phyloP scores from a whole-genome alignment of 1,139 yeast genomes.

The Pichia sp. region DNA sequence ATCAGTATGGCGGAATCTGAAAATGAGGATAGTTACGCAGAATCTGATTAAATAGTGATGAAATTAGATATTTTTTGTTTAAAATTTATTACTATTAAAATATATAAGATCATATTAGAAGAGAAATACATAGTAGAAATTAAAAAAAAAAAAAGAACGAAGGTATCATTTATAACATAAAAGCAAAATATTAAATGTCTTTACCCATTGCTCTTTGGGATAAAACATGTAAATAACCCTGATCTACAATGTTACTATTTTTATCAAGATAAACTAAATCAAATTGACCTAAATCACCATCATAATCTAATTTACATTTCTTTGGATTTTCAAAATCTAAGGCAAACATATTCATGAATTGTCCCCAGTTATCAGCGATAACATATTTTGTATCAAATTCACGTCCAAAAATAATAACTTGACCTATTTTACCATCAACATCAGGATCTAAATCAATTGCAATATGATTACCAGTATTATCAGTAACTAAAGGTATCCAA shows the following conservation, averaged over 20 bases:
- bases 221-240: slow-evolving; percentile 58
- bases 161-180: background rate
- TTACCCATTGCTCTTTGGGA: slow-evolving; percentile 19
- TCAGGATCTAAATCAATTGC: slow-evolving; percentile 90
- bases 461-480: slow-evolving; percentile 82
- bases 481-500: slow-evolving; percentile 90
- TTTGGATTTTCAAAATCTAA: slow-evolving; percentile 52
- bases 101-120: background rate
- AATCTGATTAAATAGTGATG: background rate
- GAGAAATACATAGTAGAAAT: too few species aligned
- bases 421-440: slow-evolving; percentile 65
- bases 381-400: slow-evolving; percentile 56
- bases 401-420: slow-evolving; percentile 53
- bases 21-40: slow-evolving; percentile 7
- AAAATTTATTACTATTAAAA: background rate
- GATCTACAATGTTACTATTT: slow-evolving; percentile 30
- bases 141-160: background rate
- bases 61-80: background rate
- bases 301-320: slow-evolving; percentile 56
- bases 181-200: background rate
- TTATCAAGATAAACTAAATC: slow-evolving; percentile 58
- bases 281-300: slow-evolving; percentile 87
- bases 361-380: slow-evolving; percentile 47
- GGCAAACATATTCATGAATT: slow-evolving; percentile 41
- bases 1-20: background rate